Evolutionary conservation across 176 grass and related monocot genomes (phyloP), one percentile per base, ranked within the genome.

Genomic region (Phragmites australis): DNA sequence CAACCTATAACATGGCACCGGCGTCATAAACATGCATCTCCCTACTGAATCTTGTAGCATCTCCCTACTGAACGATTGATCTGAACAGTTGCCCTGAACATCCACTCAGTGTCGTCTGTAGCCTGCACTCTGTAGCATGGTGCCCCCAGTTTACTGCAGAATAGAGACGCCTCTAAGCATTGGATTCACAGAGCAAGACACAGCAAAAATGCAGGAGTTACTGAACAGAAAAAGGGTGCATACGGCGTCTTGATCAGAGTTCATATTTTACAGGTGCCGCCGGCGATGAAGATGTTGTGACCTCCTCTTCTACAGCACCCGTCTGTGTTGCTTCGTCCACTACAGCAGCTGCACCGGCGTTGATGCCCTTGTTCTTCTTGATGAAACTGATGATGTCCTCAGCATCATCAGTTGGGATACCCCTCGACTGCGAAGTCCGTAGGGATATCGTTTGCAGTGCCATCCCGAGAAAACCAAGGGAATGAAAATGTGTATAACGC

Each of bases 301-400:
- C 78, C 61, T 76, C 86, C 49, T 66, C 67, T 29, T 43, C 81
- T 42, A 50, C 9, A 81, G 57, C 13, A 81, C 47, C 78, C 5
- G 37, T 42, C 34, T 92, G 84, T 6, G 29, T 22, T 55, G 17
- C 44, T 61, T 81, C 82, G 1, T 72, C 80, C 40, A n/a, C 37
- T 1, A 15, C 71, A 85, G 61, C 76, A 59, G 44, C 46, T 17
- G 65, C 69, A 18, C 43, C 27, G 45, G 55, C 55, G 23, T 62
- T 85, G 39, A 75, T 21, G 51, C 68, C 89, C 51, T 76, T 95
- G 64, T 95, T 88, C 57, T 94, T 65, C 43, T 90, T 86, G 68
- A 99, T 85, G 75, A 90, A 99, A 51, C 85, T 69, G 64, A 90
- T 84, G 15, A 95, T 85, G 39, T 80, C 90, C 14, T 91, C 76